A percentile compares a stretch with the other conserved stretches of the same genome.
phyloP scores from a whole-genome alignment of 2,329 filamentous ascomycete species.

The Thermoascus crustaceus region DNA sequence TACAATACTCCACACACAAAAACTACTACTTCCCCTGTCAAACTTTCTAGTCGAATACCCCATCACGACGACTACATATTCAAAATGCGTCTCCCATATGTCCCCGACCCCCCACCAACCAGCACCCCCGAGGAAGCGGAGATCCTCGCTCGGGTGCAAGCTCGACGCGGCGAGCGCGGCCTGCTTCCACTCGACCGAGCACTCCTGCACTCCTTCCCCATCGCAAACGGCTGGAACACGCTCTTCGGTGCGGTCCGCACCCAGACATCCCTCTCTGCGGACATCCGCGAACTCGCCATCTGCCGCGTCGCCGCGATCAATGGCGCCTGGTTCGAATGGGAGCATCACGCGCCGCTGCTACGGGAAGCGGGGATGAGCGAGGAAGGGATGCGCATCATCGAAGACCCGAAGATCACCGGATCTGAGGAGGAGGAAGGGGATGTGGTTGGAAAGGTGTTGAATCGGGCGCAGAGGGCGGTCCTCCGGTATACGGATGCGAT shows the following conservation, averaged over 20 bases:
- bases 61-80: too few species aligned
- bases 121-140: conserved; percentile 40
- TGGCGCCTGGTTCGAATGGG: conserved; percentile 78
- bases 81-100: conserved; percentile 49
- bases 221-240: conserved; percentile 52
- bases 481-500: conserved; percentile 73
- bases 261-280: conserved; percentile 40
- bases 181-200: conserved; percentile 48
- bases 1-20: too few species aligned
- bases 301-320: conserved; percentile 74
- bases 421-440: too few species aligned
- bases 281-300: conserved; percentile 68
- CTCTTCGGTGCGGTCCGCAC: conserved; percentile 51
- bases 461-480: conserved; percentile 57
- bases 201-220: conserved; percentile 46
- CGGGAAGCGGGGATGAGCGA: conserved; percentile 48
- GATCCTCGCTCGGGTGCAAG: conserved; percentile 44
- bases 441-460: conserved; percentile 34
- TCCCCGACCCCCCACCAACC: conserved; percentile 43
- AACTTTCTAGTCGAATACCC: too few species aligned
- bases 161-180: conserved; percentile 42
- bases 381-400: conserved; percentile 31
- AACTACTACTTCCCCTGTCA: too few species aligned
- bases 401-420: conserved; percentile 21
- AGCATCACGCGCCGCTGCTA: conserved; percentile 67